Evolutionary conservation across 1,284 basidiomycete genomes (phyloP).

Genomic region (Moniliophthora roreri): DNA sequence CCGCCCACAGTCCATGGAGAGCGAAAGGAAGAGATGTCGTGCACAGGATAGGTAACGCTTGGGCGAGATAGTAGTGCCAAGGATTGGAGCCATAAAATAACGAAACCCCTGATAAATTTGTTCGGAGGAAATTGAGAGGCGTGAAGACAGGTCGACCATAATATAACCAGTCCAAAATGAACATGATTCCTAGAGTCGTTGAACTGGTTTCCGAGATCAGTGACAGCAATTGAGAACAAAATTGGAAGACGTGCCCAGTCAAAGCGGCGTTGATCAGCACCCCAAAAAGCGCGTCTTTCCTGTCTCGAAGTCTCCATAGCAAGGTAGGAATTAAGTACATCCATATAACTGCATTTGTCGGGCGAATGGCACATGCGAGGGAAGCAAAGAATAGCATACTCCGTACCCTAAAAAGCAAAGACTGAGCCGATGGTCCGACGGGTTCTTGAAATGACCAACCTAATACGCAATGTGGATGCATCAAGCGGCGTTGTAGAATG

Average conservation of each 20-base stretch:
- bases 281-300: conserved; percentile 26
- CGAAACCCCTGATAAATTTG: conserved; percentile 82
- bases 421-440: neutral
- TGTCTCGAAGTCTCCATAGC: conserved; percentile 44
- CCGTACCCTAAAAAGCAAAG: conserved; percentile 2
- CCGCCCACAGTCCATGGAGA: conserved; percentile 55
- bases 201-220: conserved; percentile 28
- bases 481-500: conserved; percentile 24
- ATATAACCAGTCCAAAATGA: conserved; percentile 67
- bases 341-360: conserved; percentile 90
- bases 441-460: neutral
- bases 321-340: conserved; percentile 60
- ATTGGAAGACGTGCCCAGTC: conserved; percentile 41
- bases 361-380: conserved; percentile 77
- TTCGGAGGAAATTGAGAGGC: conserved; percentile 77
- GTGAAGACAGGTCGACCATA: conserved; percentile 73
- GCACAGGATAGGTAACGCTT: conserved; percentile 83
- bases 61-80: conserved; percentile 88
- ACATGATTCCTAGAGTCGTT: conserved; percentile 36
- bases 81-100: conserved; percentile 91
- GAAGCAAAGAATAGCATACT: conserved; percentile 57
- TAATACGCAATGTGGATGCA: neutral
- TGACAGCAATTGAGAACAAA: neutral
- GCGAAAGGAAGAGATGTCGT: conserved; percentile 75
- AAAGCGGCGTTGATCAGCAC: conserved; percentile 37